These are phyloP conservation scores for Thermoascus crustaceus DNA, from an alignment of 2,329 filamentous ascomycete genomes.

Conservation along the genomic window DNA sequence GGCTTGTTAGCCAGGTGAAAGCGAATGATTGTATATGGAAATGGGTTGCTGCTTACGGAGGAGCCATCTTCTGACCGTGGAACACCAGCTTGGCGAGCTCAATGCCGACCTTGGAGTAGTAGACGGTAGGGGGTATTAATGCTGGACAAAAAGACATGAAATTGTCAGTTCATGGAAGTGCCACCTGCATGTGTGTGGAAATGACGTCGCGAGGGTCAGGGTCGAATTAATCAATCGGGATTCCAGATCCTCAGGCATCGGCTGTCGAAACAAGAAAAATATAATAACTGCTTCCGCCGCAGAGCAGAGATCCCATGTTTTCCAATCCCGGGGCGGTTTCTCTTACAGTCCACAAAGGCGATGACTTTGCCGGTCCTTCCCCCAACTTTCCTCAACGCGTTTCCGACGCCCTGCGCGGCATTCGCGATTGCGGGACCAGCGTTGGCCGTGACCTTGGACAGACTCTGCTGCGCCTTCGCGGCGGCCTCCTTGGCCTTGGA, in stretches of 20 bases:
- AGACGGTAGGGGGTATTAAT: conserved; percentile 75
- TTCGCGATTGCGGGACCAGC: conserved; percentile 69
- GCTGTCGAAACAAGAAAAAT: too few species aligned
- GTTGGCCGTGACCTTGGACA: conserved; percentile 71
- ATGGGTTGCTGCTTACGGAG: conserved; percentile 63
- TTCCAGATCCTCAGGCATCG: not conserved
- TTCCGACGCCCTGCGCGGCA: conserved; percentile 59
- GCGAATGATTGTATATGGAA: conserved; percentile 8
- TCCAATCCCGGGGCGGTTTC: conserved; percentile 4
- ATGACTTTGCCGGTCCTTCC: conserved; percentile 75
- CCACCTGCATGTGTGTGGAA: not conserved
- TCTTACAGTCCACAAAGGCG: conserved; percentile 76
- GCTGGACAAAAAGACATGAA: conserved; percentile 43
- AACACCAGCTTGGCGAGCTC: conserved; percentile 86
- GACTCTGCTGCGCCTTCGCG: conserved; percentile 68
- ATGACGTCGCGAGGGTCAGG: not conserved
- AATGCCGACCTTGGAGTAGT: conserved; percentile 83
- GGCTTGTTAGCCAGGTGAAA: not conserved
- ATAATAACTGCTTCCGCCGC: too few species aligned
- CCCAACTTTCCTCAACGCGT: conserved; percentile 66
- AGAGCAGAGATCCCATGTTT: conserved; percentile 13
- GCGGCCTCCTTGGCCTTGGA: conserved; percentile 38
- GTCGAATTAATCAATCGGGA: not conserved
- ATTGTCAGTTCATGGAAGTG: not conserved
- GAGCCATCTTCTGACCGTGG: conserved; percentile 80